Base-by-base conservation (phyloP, 1,284 basidiomycete species). In the Melampsora larici-populina region DNA sequence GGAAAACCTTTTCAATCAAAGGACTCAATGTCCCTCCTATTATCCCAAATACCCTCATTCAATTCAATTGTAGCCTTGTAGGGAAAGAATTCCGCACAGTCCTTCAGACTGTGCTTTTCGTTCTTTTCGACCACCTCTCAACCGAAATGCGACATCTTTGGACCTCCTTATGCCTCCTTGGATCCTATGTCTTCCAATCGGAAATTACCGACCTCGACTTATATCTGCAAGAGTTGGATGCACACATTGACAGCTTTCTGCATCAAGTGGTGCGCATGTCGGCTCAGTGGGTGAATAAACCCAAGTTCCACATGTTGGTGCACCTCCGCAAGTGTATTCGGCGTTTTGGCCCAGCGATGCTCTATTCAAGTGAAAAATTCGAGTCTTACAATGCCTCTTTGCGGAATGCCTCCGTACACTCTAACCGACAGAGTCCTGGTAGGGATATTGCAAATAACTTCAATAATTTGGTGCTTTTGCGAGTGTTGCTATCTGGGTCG, bases 81-180 rank as follows among this genome's bases (percentile, higher is more conserved):
- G 85, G 85, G 0, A 79, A 81, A 1, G 84, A 86, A 77, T 86
- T 86, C 69, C 80, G 83, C 2, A 81, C 72, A 0, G 83, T 86
- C 33, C 81, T 82, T 1, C 86, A 86, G 65, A 81, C 82, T n/a
- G 84, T 85, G 1, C 84, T 84, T 0, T 85, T 85, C 82, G 84
- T 85, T 0, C 75, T 86, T 0, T 80, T 85, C 65, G 84, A 82
- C 31, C 67, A 84, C 5, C 67, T 84, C 13, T 46, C 81, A 1
- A 17, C 36, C 0, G 76, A 81, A 0, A 79, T 80, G n/a, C 80
- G 80, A 65, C 79, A 79, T 43, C 40, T 43, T 43, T 86, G 85
- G 85, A 46, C 80, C 7, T 74, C 83, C 3, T 79, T 85, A 0
- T 82, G 82, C 0, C 82, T 79, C 33, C 80, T 86, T 0, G 78